phyloP scores from a whole-genome alignment of 2,329 filamentous ascomycete genomes.

The Cordyceps tenuipes region DNA sequence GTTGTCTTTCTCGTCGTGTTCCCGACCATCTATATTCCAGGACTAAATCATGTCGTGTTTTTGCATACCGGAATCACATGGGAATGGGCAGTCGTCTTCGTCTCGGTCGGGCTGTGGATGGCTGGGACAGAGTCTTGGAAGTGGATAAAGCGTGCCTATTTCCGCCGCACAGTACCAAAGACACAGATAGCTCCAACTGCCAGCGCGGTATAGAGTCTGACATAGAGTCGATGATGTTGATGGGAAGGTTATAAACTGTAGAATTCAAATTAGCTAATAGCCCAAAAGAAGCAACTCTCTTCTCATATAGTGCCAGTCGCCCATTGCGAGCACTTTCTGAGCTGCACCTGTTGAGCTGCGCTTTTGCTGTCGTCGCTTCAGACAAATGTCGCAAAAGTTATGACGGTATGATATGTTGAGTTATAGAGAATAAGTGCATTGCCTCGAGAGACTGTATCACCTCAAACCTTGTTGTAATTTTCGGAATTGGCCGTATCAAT shows the following conservation, averaged over 20 bases:
- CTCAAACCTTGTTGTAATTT: background rate
- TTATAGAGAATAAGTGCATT: background rate
- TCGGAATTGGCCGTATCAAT: background rate
- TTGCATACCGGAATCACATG: conserved; percentile 56
- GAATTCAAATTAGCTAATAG: no score
- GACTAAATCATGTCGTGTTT: conserved; percentile 57
- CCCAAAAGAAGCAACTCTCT: no score
- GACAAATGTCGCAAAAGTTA: no score
- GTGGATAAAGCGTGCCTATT: conserved; percentile 52
- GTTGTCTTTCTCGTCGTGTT: conserved; percentile 49
- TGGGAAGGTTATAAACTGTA: no score
- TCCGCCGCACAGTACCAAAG: conserved; percentile 26
- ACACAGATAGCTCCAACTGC: background rate
- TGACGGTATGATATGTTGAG: background rate
- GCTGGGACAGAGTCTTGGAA: conserved; percentile 58
- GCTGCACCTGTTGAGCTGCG: no score
- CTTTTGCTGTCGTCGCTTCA: no score
- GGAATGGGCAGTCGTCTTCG: conserved; percentile 63
- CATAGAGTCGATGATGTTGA: background rate
- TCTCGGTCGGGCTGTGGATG: conserved; percentile 54
- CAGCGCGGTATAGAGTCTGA: background rate
- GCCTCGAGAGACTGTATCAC: background rate
- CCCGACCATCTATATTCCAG: conserved; percentile 59
- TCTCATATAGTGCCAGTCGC: no score
- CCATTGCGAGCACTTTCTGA: no score